Conservation (phyloP, 129 eudicot genomes). For the Chrysanthemum seticuspe region DNA sequence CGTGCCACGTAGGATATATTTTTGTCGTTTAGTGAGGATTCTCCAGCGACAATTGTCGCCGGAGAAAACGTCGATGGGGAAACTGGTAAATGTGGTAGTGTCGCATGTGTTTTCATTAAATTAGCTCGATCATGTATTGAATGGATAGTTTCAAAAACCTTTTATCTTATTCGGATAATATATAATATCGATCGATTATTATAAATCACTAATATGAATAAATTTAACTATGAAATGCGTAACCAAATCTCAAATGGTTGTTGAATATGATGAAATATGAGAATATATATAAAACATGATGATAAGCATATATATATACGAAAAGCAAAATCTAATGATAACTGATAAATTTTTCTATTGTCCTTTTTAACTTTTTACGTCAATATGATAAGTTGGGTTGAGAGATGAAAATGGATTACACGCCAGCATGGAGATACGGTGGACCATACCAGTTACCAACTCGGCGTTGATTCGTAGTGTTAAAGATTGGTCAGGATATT, state of each 20-base stretch:
- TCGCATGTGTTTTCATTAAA: neutral
- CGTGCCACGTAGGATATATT: too few species aligned
- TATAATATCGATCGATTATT: neutral
- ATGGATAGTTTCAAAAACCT: neutral
- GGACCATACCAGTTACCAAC: slow-evolving; percentile 23
- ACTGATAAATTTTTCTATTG: neutral
- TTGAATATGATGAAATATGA: slow-evolving; percentile 13
- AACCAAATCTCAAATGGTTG: slow-evolving; percentile 19
- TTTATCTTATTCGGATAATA: neutral
- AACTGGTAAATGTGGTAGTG: too few species aligned
- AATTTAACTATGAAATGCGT: slow-evolving; percentile 1
- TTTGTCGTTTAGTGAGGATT: too few species aligned
- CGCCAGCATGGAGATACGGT: slow-evolving; percentile 19
- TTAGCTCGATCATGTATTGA: neutral
- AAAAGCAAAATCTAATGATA: slow-evolving; percentile 14
- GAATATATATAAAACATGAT: neutral
- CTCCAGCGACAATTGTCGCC: too few species aligned
- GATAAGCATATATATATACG: neutral
- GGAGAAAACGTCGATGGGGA: too few species aligned
- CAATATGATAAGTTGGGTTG: neutral
- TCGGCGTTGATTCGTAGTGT: neutral
- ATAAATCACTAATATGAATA: neutral
- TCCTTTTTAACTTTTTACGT: slow-evolving; percentile 12
- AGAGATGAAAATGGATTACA: slow-evolving; percentile 17
- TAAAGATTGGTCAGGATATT: neutral